Percentiles rank a stretch among this genome's conserved stretches.
Conservation (phyloP, 495 filamentous ascomycete species). For the Penicillium samsonianum region DNA sequence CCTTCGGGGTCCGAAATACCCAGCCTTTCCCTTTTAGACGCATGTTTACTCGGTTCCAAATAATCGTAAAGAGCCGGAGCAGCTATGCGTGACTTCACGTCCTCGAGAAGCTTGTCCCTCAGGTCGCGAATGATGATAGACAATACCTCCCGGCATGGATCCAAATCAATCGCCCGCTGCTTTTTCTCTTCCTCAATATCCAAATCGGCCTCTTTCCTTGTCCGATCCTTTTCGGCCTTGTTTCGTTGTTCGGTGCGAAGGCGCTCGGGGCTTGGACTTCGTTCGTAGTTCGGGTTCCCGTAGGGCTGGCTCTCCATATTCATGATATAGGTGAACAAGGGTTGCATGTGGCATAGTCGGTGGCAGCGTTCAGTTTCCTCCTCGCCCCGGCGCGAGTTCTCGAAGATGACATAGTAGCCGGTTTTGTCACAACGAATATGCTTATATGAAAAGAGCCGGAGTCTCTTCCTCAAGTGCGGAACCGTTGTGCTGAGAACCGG, state of each 20-base stretch:
- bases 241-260: constrained; percentile 54
- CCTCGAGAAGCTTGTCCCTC: constrained; percentile 77
- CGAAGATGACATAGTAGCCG: constrained; percentile 91
- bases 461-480: constrained; percentile 79
- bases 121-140: constrained; percentile 78
- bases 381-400: constrained; percentile 71
- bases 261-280: constrained; percentile 60
- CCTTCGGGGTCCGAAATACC: constrained; percentile 73
- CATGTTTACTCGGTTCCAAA: constrained; percentile 79
- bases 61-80: constrained; percentile 79
- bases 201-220: constrained; percentile 68
- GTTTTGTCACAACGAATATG: constrained; percentile 77
- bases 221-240: constrained; percentile 53
- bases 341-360: constrained; percentile 66
- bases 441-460: constrained; percentile 75
- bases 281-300: constrained; percentile 66
- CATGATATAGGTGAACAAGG: constrained; percentile 91
- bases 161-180: constrained; percentile 76
- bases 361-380: constrained; percentile 78
- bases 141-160: constrained; percentile 80
- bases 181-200: constrained; percentile 86
- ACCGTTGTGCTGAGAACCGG: constrained; percentile 84
- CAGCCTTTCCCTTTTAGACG: constrained; percentile 69
- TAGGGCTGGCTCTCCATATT: constrained; percentile 79
- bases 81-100: constrained; percentile 81